phyloP scores from a whole-genome alignment of 148 eudicot genomes.

The Dysphania ambrosioides region DNA sequence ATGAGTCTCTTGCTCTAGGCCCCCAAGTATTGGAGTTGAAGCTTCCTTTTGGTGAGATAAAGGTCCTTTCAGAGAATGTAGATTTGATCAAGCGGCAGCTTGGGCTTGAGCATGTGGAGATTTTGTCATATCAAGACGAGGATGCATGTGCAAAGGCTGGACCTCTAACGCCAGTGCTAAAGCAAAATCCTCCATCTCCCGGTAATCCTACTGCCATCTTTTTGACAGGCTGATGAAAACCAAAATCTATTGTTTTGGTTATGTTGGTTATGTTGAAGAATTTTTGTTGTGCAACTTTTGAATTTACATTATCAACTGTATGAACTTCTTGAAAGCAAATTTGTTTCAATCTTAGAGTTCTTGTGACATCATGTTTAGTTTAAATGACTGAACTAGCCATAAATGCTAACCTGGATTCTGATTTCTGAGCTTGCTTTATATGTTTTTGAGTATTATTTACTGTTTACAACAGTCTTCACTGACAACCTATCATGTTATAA shows the following conservation, averaged over 20 bases:
- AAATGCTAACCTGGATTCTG: neutral
- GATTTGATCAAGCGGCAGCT: conserved; percentile 70
- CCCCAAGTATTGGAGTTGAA: conserved; percentile 72
- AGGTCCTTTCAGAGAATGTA: conserved; percentile 60
- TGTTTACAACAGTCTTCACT: neutral
- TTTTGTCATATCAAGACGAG: conserved; percentile 47
- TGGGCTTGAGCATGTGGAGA: conserved; percentile 56
- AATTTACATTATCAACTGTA: neutral
- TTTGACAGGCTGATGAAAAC: conserved; percentile 26
- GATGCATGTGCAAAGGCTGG: conserved; percentile 60
- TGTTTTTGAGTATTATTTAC: neutral
- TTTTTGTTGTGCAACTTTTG: conserved; percentile 4
- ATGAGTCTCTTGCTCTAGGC: conserved; percentile 65
- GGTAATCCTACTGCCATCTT: conserved; percentile 84
- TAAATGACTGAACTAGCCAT: neutral
- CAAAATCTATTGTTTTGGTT: neutral
- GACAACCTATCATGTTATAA: neutral
- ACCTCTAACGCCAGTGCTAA: conserved; percentile 39
- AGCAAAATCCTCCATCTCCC: conserved; percentile 79
- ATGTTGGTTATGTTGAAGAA: conserved; percentile 4
- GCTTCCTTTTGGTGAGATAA: conserved; percentile 79
- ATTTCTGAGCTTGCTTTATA: neutral
- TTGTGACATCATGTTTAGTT: conserved; percentile 7
- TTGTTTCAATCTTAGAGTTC: neutral
- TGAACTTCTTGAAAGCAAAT: neutral